Evolutionary conservation across 2,329 filamentous ascomycete genomes (phyloP), one percentile per base, ranked within the genome.

Genomic region (Hymenoscyphus linearis): DNA sequence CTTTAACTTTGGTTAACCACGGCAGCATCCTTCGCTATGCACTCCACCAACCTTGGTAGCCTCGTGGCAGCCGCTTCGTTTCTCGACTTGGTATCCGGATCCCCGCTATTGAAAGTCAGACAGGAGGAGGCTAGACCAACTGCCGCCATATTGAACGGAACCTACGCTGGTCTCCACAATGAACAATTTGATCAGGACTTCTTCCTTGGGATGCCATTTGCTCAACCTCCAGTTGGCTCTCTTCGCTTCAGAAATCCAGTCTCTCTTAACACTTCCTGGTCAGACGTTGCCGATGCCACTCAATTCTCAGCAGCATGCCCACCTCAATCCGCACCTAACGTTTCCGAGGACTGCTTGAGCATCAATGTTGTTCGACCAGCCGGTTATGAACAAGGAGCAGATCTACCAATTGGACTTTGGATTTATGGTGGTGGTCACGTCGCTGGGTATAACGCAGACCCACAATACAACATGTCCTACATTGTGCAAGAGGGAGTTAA

Each of bases 371-470:
- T 74, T 75, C 67, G 73, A 4, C 62, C 72, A 26, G 63, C 71
- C n/a, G 67, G 73, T 44, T 66, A 65, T 2, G 66, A 69, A 4
- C 69, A 69, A 2, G 58, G 60, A 22, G 14, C 37, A 16, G 70
- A 72, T 40, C 78, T 76, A 44, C 70, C 78, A 3, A 78, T 79
- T 18, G 63, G 79, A 40, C 70, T 80, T n/a, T 80, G 76, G 74
- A 74, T 80, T 9, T 73, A 76, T 55, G 78, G 78, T 3, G 78
- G 78, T 9, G 75, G 72, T 0, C 79, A 77, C 57, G 67, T 65
- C 2, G 70, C 69, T 47, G 77, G 77, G 60, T 74, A 71, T 62
- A 72, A 76, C 0, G 69, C 74, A 54, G 73, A 70, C 18, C 72
- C 74, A 0, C 71, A 72, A 5, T 80, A 79, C 63, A 76, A 73